phyloP scores from a whole-genome alignment of 2,329 filamentous ascomycete genomes.

The Ophiostoma fasciatum region DNA sequence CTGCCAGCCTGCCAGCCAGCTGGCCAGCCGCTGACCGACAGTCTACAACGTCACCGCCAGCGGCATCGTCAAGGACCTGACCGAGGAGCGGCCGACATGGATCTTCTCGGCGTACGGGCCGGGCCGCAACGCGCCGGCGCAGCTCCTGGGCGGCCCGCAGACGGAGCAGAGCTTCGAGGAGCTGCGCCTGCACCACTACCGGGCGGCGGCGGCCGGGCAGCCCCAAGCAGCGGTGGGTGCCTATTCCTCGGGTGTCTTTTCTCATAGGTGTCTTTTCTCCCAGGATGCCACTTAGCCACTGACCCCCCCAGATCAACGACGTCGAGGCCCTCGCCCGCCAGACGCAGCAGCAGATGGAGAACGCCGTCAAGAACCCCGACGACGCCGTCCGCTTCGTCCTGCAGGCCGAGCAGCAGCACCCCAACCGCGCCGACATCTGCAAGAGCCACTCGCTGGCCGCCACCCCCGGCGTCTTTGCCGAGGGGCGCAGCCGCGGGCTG shows the following conservation, averaged over 20 bases:
- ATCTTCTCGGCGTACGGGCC: conserved; percentile 78
- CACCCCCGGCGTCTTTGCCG: conserved; percentile 29
- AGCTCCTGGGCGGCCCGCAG: conserved; percentile 65
- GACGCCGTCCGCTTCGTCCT: conserved; percentile 59
- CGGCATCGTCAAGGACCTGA: conserved; percentile 51
- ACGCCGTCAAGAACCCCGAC: conserved; percentile 51
- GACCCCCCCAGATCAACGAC: conserved; percentile 47
- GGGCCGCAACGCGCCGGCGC: conserved; percentile 58
- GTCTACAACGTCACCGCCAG: conserved; percentile 42
- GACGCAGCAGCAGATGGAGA: conserved; percentile 56
- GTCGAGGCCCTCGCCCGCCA: conserved; percentile 47
- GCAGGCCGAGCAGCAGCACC: conserved; percentile 52
- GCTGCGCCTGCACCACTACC: conserved; percentile 59
- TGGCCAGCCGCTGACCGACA: too few species aligned
- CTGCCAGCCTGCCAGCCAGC: too few species aligned
- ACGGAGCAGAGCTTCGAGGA: conserved; percentile 86
- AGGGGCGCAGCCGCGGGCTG: conserved; percentile 18
- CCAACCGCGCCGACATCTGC: conserved; percentile 57
- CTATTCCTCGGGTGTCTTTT: too few species aligned
- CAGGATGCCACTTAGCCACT: too few species aligned
- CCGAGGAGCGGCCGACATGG: conserved; percentile 62
- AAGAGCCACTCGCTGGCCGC: conserved; percentile 27
- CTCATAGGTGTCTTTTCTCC: too few species aligned
- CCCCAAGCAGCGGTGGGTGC: conserved; percentile 37
- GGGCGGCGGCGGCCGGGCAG: conserved; percentile 44